Evolutionary conservation across 257 asterid genomes (phyloP).

Genomic region (Scutellaria baicalensis): DNA sequence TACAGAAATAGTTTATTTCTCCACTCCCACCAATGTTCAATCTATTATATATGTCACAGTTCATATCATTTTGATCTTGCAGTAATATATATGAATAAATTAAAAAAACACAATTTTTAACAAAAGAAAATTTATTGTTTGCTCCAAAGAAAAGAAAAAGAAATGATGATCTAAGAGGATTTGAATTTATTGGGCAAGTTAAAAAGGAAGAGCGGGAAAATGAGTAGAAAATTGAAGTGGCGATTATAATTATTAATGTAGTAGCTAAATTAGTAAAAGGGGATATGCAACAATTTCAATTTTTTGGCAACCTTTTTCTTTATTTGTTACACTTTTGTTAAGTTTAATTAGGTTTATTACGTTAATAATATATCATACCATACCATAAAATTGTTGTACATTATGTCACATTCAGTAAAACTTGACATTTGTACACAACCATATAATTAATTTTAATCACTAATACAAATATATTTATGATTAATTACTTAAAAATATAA

Average conservation of each 20-base stretch:
- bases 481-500: no score
- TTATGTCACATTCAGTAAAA: no score
- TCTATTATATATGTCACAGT: no score
- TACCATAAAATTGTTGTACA: no score
- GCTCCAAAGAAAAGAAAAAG: neutral
- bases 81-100: no score
- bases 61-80: no score
- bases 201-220: constrained; percentile 26
- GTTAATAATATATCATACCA: neutral
- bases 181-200: neutral
- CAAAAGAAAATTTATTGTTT: no score
- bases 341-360: neutral
- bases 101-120: no score
- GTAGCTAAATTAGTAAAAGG: constrained; percentile 21
- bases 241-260: constrained; percentile 25
- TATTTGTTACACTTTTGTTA: neutral
- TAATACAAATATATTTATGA: no score
- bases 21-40: no score
- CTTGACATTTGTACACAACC: no score
- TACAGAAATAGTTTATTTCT: neutral
- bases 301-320: neutral
- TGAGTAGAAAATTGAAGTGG: neutral
- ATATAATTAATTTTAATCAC: no score
- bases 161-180: neutral
- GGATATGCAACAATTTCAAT: constrained; percentile 8